Percentiles rank a stretch among this genome's conserved stretches.
These are phyloP conservation scores for Coemansia sp. DNA, from an alignment of 192 early-diverging fungal genomes.

Conservation along the genomic window DNA sequence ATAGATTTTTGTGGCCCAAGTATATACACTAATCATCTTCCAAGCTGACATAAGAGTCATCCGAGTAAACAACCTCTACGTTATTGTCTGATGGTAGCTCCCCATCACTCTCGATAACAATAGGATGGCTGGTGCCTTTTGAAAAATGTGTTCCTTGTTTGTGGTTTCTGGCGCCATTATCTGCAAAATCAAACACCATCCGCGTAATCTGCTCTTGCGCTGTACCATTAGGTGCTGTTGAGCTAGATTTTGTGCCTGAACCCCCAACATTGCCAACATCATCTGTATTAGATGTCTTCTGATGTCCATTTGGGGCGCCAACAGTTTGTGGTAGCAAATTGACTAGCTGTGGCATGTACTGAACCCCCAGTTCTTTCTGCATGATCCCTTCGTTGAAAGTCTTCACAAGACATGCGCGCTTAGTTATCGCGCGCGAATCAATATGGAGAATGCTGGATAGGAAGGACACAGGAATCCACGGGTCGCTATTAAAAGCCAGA, in stretches of 20 bases:
- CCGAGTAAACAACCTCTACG: background rate
- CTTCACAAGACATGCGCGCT: slow-evolving; percentile 16
- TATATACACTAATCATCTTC: background rate
- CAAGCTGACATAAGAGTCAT: background rate
- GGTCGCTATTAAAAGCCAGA: slow-evolving; percentile 23
- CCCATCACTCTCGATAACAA: background rate
- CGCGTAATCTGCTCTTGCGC: slow-evolving; percentile 24
- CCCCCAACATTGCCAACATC: background rate
- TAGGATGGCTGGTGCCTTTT: background rate
- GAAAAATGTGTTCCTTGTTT: background rate
- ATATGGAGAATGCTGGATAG: slow-evolving; percentile 46
- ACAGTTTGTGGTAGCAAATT: slow-evolving; percentile 10
- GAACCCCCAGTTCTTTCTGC: slow-evolving; percentile 34
- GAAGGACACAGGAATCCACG: slow-evolving; percentile 48
- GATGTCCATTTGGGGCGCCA: background rate
- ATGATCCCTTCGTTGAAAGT: slow-evolving; percentile 36
- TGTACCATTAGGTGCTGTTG: background rate
- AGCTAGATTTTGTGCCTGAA: background rate
- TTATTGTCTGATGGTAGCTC: background rate
- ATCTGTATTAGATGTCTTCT: background rate
- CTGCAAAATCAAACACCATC: slow-evolving; percentile 35
- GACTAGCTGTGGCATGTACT: slow-evolving; percentile 39
- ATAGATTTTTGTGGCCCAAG: too few relatives aligned
- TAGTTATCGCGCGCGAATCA: slow-evolving; percentile 7
- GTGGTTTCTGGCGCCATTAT: background rate